Evolutionary conservation across 2,329 filamentous ascomycete genomes (phyloP).

Genomic region (Sphaerostilbella broomeana): DNA sequence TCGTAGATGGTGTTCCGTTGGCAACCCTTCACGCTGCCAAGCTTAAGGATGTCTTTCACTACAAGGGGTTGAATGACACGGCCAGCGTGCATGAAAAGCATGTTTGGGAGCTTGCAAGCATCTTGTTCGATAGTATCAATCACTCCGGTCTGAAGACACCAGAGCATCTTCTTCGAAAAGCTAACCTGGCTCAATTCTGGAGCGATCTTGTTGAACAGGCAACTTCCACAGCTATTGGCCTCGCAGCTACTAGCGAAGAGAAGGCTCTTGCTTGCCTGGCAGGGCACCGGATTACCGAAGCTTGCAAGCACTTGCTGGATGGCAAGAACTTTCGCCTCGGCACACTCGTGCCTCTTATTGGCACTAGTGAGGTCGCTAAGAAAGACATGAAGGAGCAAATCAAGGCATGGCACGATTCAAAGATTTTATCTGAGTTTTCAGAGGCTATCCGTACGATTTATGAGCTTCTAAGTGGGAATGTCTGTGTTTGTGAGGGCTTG

Average conservation of each 20-base stretch:
- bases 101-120: conserved; percentile 79
- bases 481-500: conserved; percentile 74
- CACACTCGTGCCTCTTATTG: conserved; percentile 76
- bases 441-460: conserved; percentile 82
- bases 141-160: conserved; percentile 35
- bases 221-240: conserved; percentile 47
- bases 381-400: conserved; percentile 75
- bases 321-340: conserved; percentile 78
- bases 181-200: conserved; percentile 62
- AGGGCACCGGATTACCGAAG: conserved; percentile 71
- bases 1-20: conserved; percentile 53
- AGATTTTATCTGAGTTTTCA: conserved; percentile 80
- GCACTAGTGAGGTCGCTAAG: conserved; percentile 61
- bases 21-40: conserved; percentile 39
- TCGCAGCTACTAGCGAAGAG: conserved; percentile 64
- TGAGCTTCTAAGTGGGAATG: conserved; percentile 80
- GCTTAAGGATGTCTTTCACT: conserved; percentile 35
- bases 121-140: conserved; percentile 71
- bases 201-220: conserved; percentile 57
- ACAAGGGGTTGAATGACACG: conserved; percentile 35
- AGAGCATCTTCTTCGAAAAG: conserved; percentile 43
- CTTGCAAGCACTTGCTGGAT: conserved; percentile 71
- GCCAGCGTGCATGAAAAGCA: conserved; percentile 58
- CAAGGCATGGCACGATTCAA: conserved; percentile 74
- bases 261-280: conserved; percentile 77